phyloP scores from a whole-genome alignment of 768 basidiomycete species.

The Phaffia australis region DNA sequence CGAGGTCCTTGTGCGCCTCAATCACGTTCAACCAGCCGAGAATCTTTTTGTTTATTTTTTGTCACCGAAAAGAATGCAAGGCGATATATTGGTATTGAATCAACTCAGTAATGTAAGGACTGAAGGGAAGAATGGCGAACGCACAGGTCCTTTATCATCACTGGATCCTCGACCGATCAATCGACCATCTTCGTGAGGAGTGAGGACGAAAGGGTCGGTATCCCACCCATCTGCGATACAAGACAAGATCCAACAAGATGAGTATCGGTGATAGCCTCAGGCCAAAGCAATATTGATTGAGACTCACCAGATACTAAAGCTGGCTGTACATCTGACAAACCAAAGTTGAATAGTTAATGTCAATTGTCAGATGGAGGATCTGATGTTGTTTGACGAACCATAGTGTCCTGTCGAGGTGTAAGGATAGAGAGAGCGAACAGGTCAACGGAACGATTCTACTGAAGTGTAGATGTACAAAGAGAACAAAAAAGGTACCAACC shows the following conservation, averaged over 20 bases:
- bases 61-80: constrained; percentile 27
- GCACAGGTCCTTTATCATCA: constrained; percentile 54
- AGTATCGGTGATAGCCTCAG: neutral
- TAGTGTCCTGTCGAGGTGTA: constrained; percentile 13
- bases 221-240: constrained; percentile 65
- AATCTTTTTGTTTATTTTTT: constrained; percentile 35
- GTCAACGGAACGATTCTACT: constrained; percentile 65
- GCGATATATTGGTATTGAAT: neutral
- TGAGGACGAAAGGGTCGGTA: constrained; percentile 70
- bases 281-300: neutral
- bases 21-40: constrained; percentile 83
- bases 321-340: constrained; percentile 22
- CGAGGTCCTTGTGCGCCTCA: constrained; percentile 61
- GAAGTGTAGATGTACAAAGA: neutral
- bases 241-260: neutral
- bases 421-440: constrained; percentile 55
- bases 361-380: neutral
- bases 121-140: constrained; percentile 20
- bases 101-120: neutral
- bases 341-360: neutral
- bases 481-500: constrained; percentile 39
- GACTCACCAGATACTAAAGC: constrained; percentile 17
- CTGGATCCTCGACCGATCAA: constrained; percentile 56
- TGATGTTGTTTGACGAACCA: neutral
- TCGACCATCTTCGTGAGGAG: constrained; percentile 48